Evolutionary conservation across 345 rosid species (phyloP).

Genomic region (Psidium friedrichsthalianum): DNA sequence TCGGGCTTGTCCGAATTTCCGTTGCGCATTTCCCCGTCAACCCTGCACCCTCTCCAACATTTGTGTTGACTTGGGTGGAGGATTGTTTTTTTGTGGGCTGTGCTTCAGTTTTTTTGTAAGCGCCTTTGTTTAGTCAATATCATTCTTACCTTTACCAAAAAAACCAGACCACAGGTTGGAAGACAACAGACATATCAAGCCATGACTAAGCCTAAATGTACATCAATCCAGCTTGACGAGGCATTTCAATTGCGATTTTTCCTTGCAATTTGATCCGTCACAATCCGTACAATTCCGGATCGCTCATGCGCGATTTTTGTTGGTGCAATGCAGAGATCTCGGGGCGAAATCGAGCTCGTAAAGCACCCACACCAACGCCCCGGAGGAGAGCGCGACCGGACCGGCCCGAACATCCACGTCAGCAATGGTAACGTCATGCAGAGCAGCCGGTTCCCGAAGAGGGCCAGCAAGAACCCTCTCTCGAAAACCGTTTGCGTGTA

Average conservation of each 20-base stretch:
- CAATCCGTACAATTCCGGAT: not conserved
- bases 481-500: conserved; percentile 36
- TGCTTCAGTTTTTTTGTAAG: too few relatives aligned
- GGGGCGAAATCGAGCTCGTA: conserved; percentile 48
- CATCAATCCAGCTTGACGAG: not conserved
- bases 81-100: too few relatives aligned
- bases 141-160: too few relatives aligned
- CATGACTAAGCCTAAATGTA: not conserved
- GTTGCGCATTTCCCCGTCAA: too few relatives aligned
- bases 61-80: too few relatives aligned
- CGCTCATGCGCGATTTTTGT: not conserved
- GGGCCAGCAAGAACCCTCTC: conserved; percentile 50
- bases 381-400: conserved; percentile 38
- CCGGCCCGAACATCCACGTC: conserved; percentile 78
- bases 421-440: conserved; percentile 43
- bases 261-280: not conserved
- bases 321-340: not conserved
- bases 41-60: too few relatives aligned
- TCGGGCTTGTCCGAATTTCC: too few relatives aligned
- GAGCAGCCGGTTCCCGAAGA: conserved; percentile 50
- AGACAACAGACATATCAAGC: not conserved
- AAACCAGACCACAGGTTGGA: not conserved
- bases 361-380: conserved; percentile 52
- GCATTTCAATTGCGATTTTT: not conserved
- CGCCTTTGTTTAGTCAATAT: too few relatives aligned